Percentiles rank a stretch among this genome's conserved stretches.
Evolutionary conservation across 306 rosid genomes (phyloP).

Genomic region (Amphicarpaea edgeworthii): DNA sequence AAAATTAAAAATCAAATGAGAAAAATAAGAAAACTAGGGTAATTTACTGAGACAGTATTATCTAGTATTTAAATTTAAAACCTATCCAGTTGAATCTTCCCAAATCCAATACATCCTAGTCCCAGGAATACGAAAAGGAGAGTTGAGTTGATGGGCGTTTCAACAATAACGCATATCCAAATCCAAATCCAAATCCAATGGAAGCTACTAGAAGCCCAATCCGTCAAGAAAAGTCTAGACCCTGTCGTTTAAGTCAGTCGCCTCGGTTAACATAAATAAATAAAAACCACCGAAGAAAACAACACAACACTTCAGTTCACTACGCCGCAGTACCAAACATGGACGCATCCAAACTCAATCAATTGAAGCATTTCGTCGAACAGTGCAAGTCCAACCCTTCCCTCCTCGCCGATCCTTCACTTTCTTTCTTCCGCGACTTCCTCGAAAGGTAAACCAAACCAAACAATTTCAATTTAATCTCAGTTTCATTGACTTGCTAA

Average conservation of each 20-base stretch:
- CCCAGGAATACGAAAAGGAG: background rate
- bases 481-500: too few relatives aligned
- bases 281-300: background rate
- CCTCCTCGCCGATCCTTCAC: constrained; percentile 76
- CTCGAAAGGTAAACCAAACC: constrained; percentile 65
- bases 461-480: constrained; percentile 23
- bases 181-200: background rate
- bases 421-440: constrained; percentile 91
- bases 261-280: background rate
- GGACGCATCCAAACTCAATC: constrained; percentile 73
- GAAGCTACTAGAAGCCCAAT: constrained; percentile 48
- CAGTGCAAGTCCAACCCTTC: constrained; percentile 85
- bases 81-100: background rate
- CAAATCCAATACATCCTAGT: background rate
- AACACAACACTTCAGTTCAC: too few relatives aligned
- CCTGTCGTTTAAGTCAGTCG: background rate
- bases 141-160: background rate
- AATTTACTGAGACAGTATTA: background rate
- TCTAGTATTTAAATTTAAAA: too few relatives aligned
- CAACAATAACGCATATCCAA: background rate
- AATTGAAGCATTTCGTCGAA: constrained; percentile 76
- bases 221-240: constrained; percentile 40
- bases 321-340: constrained; percentile 42
- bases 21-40: background rate
- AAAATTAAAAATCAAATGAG: background rate